Conservation (phyloP, 1,284 basidiomycete genomes). For the Heterobasidion annosum region DNA sequence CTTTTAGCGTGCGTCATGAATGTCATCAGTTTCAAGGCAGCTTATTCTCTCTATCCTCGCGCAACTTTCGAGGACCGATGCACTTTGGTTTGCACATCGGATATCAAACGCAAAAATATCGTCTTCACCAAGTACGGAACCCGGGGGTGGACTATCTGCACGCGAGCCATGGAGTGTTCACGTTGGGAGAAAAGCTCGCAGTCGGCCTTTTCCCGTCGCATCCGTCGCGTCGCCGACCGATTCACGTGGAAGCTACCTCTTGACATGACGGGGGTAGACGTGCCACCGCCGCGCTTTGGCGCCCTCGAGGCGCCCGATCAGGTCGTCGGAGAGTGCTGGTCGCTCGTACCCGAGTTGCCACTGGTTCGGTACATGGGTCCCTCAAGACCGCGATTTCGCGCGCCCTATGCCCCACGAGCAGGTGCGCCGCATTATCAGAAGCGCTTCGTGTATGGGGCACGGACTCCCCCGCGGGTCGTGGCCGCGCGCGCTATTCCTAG, state of each 20-base stretch:
- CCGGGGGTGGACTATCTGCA: background rate
- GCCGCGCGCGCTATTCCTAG: too few relatives aligned
- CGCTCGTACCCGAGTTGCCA: background rate
- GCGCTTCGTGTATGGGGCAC: too few relatives aligned
- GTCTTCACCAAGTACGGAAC: background rate
- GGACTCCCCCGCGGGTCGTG: too few relatives aligned
- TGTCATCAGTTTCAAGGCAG: background rate
- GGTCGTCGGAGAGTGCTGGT: background rate
- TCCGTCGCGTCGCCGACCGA: background rate
- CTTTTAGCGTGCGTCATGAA: slow-evolving; percentile 4
- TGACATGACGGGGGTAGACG: background rate
- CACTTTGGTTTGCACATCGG: background rate
- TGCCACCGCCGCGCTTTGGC: background rate
- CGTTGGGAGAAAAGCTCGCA: background rate
- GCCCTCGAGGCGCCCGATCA: too few relatives aligned
- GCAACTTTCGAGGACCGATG: slow-evolving; percentile 1
- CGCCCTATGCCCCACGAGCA: background rate
- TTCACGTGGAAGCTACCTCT: background rate
- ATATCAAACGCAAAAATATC: background rate
- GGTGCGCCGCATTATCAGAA: background rate
- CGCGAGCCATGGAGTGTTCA: background rate
- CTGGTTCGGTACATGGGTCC: background rate
- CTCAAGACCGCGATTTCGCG: background rate
- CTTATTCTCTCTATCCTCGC: slow-evolving; percentile 1
- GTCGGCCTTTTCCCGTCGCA: background rate